These are phyloP conservation scores for Saccharomyces uvarum DNA, from an alignment of 1,139 yeast species.

Conservation along the genomic window DNA sequence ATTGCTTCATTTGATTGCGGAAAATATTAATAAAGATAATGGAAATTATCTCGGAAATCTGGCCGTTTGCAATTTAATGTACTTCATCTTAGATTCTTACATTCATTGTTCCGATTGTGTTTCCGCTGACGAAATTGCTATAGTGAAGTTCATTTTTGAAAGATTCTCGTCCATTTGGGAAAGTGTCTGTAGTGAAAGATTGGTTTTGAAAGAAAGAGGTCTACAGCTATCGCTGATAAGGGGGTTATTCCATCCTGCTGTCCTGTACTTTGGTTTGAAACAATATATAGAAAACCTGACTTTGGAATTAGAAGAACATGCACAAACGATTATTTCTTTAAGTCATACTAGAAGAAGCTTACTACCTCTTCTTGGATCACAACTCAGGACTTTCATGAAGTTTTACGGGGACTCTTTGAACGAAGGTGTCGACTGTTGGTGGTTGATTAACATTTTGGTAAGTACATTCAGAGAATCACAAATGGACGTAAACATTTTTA, in stretches of 20 bases:
- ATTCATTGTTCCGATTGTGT: slow-evolving; percentile 2
- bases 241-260: slow-evolving; percentile 35
- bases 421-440: slow-evolving; percentile 31
- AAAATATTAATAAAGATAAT: slow-evolving; percentile 19
- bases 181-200: slow-evolving; percentile 49
- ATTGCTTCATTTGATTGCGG: slow-evolving; percentile 12
- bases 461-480: slow-evolving; percentile 45
- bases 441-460: slow-evolving; percentile 52
- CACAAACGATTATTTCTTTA: slow-evolving; percentile 40
- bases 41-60: slow-evolving; percentile 24
- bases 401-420: slow-evolving; percentile 27
- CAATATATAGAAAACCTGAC: slow-evolving; percentile 18
- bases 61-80: slow-evolving; percentile 21
- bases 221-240: slow-evolving; percentile 53
- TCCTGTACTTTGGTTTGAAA: slow-evolving; percentile 31
- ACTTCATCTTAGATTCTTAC: slow-evolving; percentile 20
- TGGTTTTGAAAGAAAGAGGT: slow-evolving; percentile 57
- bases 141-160: slow-evolving; percentile 26
- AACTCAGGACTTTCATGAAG: slow-evolving; percentile 23
- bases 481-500: slow-evolving; percentile 49
- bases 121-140: slow-evolving; percentile 3
- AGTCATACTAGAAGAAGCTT: slow-evolving; percentile 63
- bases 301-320: slow-evolving; percentile 34
- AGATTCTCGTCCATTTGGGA: slow-evolving; percentile 48
- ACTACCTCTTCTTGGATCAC: slow-evolving; percentile 49